phyloP scores from a whole-genome alignment of 495 filamentous ascomycete genomes.

The Halenospora varia region DNA sequence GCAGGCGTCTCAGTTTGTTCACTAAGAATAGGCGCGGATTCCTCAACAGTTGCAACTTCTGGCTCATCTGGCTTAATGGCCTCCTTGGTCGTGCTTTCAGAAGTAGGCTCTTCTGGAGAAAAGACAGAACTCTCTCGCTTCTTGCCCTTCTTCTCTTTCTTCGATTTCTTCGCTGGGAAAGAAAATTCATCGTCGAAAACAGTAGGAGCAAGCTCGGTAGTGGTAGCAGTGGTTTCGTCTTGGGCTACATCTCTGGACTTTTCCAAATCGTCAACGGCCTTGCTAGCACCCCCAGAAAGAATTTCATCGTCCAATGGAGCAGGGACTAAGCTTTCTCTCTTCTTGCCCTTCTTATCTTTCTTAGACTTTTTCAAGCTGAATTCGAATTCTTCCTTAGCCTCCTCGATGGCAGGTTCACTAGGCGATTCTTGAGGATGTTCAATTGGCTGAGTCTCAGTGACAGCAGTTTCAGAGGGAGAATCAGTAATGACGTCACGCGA shows the following conservation, averaged over 20 bases:
- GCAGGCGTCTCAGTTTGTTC: background rate
- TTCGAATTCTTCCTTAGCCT: slow-evolving; percentile 10
- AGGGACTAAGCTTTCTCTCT: slow-evolving; percentile 9
- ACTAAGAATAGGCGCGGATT: background rate
- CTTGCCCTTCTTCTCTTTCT: slow-evolving; percentile 41
- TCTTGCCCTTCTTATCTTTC: slow-evolving; percentile 25
- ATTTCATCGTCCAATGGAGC: background rate
- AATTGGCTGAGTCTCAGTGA: background rate
- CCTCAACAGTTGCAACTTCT: slow-evolving; percentile 21
- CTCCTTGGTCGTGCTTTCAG: too few relatives aligned
- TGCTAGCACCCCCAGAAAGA: background rate
- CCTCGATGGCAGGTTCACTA: background rate
- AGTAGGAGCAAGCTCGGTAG: background rate
- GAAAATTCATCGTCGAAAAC: slow-evolving; percentile 20
- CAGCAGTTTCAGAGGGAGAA: background rate
- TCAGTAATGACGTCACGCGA: too few relatives aligned
- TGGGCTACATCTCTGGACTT: background rate
- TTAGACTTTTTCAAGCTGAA: slow-evolving; percentile 17
- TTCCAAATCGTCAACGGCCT: background rate
- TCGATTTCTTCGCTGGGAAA: slow-evolving; percentile 32
- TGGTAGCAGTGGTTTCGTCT: background rate
- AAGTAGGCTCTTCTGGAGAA: background rate
- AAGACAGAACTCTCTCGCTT: slow-evolving; percentile 12
- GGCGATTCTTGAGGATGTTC: background rate
- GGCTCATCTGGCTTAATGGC: too few relatives aligned